Conservation (phyloP, 768 basidiomycete species). For the Leccinum rimulosum region DNA sequence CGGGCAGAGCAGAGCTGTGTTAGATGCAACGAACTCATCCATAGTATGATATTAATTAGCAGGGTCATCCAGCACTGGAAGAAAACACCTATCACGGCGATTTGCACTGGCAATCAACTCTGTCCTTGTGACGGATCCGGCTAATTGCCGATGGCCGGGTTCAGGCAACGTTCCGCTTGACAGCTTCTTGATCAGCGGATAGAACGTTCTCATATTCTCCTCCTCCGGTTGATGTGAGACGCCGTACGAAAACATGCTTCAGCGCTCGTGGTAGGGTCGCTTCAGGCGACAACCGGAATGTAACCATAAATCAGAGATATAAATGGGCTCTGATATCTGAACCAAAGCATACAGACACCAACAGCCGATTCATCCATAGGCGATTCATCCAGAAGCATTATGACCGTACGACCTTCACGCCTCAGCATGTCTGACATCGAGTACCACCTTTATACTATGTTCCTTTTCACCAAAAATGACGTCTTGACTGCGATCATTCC, state of each 20-base stretch:
- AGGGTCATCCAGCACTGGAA: neutral
- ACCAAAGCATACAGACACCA: neutral
- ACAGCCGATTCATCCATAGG: neutral
- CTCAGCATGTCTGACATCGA: constrained; percentile 12
- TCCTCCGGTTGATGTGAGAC: neutral
- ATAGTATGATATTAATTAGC: neutral
- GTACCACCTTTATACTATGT: constrained; percentile 30
- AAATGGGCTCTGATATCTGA: neutral
- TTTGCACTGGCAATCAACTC: neutral
- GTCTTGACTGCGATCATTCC: constrained; percentile 46
- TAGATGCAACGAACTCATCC: neutral
- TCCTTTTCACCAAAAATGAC: constrained; percentile 46
- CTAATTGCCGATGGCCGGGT: neutral
- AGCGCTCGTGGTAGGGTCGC: constrained; percentile 1
- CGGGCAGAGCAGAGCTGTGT: neutral
- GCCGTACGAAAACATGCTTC: neutral
- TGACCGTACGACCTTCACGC: constrained; percentile 17
- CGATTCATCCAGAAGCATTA: constrained; percentile 1
- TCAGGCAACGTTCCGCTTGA: neutral
- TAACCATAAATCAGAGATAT: neutral
- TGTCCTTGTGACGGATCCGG: neutral
- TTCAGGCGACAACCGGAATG: constrained; percentile 1
- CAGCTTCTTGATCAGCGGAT: neutral
- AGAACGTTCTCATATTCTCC: neutral
- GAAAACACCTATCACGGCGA: neutral